A percentile compares a stretch with the other conserved stretches of the same genome.
These are phyloP conservation scores for Aspergillus transmontanensis DNA, from an alignment of 2,329 filamentous ascomycete species.

Conservation along the genomic window DNA sequence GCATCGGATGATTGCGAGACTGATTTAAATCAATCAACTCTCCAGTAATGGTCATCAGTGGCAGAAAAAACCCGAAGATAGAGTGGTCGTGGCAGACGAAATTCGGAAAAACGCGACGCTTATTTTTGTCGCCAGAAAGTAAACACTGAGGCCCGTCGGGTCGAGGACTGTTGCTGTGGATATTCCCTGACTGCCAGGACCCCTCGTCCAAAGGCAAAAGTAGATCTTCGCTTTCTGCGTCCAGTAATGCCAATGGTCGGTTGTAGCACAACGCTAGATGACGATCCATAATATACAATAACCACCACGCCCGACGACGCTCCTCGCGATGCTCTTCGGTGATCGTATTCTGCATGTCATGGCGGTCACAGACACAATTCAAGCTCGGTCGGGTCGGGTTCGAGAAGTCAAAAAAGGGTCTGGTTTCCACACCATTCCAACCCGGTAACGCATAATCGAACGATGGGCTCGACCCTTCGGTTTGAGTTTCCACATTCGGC, in stretches of 20 bases:
- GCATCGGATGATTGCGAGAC: constrained; percentile 82
- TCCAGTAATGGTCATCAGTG: constrained; percentile 91
- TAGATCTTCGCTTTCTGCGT: constrained; percentile 82
- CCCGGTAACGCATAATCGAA: constrained; percentile 36
- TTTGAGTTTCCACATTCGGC: constrained; percentile 32
- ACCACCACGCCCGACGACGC: constrained; percentile 88
- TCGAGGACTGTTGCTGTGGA: constrained; percentile 57
- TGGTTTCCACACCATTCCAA: constrained; percentile 55
- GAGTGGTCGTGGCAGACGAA: constrained; percentile 85
- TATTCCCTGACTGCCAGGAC: constrained; percentile 82
- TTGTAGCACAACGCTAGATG: constrained; percentile 93
- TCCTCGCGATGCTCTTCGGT: constrained; percentile 89
- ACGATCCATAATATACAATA: constrained; percentile 86
- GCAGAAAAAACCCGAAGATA: constrained; percentile 89
- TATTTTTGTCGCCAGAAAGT: constrained; percentile 37
- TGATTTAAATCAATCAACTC: constrained; percentile 91
- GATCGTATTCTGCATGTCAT: constrained; percentile 36
- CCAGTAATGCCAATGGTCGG: constrained; percentile 80
- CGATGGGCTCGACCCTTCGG: constrained; percentile 34
- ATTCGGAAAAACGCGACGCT: constrained; percentile 68
- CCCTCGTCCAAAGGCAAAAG: constrained; percentile 85
- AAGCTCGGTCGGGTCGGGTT: constrained; percentile 35
- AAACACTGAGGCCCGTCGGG: constrained; percentile 39
- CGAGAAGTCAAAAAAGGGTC: constrained; percentile 46
- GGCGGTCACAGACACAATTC: constrained; percentile 40